A percentile compares a stretch with the other conserved stretches of the same genome.
Conservation (phyloP, 176 grass and related monocot species). For the Eleusine indica region DNA sequence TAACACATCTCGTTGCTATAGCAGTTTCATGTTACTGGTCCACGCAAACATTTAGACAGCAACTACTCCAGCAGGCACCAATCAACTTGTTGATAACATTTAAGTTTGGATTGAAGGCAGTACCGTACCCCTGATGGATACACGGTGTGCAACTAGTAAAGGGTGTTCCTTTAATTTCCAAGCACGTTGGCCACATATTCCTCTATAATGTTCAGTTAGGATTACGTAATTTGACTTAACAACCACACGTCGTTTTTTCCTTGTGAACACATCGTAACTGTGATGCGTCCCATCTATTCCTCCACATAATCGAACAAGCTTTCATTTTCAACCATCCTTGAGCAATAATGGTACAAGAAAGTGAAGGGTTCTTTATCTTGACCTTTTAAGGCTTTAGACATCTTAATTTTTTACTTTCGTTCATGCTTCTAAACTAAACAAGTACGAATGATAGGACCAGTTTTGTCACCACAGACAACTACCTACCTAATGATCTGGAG, state of each 20-base stretch:
- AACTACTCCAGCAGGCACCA: not conserved
- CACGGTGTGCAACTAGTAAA: constrained; percentile 11
- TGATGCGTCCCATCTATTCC: not conserved
- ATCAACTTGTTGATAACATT: not conserved
- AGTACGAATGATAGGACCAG: no score
- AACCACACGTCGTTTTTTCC: not conserved
- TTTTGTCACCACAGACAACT: no score
- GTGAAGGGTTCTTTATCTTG: no score
- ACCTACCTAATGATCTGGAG: no score
- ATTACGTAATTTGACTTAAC: not conserved
- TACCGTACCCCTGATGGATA: not conserved
- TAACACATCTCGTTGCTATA: not conserved
- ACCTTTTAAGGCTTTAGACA: no score
- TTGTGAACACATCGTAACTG: not conserved
- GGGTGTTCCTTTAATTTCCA: not conserved
- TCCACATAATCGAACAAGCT: not conserved
- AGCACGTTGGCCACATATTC: not conserved
- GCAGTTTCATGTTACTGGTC: not conserved
- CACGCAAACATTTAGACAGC: not conserved
- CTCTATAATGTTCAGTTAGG: not conserved
- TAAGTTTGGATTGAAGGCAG: not conserved
- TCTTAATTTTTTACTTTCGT: not conserved
- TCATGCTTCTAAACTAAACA: no score
- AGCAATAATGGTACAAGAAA: no score
- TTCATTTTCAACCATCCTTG: constrained; percentile 4